Conservation (phyloP, 2,329 filamentous ascomycete genomes). For the Colletotrichum sp. region DNA sequence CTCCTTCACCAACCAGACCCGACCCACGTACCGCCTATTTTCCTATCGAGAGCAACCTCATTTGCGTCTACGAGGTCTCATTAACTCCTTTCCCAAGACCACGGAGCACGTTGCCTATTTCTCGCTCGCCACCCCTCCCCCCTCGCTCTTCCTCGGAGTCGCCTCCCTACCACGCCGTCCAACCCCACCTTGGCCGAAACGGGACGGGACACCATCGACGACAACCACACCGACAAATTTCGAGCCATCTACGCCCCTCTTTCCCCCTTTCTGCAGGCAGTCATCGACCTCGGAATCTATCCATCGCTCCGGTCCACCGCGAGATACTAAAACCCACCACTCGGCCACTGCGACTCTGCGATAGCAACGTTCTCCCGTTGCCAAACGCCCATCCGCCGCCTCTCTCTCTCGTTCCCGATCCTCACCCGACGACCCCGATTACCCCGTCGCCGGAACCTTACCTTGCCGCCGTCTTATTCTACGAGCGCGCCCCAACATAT, state of each 20-base stretch:
- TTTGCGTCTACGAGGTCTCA: conserved; percentile 7
- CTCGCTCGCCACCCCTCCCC: conserved; percentile 3
- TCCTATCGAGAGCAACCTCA: conserved; percentile 10
- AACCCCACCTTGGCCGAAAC: conserved; percentile 23
- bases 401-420: neutral
- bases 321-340: conserved; percentile 2
- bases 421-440: neutral
- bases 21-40: conserved; percentile 12
- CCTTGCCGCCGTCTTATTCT: neutral
- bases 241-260: conserved; percentile 13
- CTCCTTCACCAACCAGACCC: neutral
- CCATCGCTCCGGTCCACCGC: neutral
- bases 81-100: conserved; percentile 8
- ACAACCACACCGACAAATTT: conserved; percentile 20
- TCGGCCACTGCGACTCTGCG: neutral
- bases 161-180: conserved; percentile 15
- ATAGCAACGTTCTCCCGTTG: neutral
- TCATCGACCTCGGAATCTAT: neutral
- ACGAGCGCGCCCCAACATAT: neutral
- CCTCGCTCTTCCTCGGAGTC: conserved; percentile 12
- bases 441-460: neutral
- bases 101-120: conserved; percentile 19
- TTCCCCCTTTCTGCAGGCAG: conserved; percentile 13
- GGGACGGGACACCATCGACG: conserved; percentile 17
- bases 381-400: neutral